Base-by-base conservation (phyloP, 2,329 filamentous ascomycete genomes). In the Neonectria punicea region DNA sequence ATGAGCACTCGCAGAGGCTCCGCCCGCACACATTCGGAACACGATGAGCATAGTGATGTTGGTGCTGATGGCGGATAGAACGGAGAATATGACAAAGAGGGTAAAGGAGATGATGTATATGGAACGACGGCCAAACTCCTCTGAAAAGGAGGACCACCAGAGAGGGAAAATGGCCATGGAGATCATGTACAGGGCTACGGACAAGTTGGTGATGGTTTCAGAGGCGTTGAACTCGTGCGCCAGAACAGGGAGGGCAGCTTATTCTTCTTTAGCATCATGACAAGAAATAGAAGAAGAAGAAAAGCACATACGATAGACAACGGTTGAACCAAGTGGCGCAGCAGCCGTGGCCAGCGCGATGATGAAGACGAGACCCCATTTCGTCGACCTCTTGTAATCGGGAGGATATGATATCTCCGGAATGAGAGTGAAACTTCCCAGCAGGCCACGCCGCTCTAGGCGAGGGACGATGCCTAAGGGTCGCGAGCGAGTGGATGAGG, bases 71-170 rank as follows among this genome's bases (percentile, higher is more conserved):
- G 92, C 93, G 56, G 87, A 89, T 44, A 93, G 81, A 16, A 92
- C 80, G 56, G 89, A 90, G 80, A 92, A 95, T 43, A 94, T 67
- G 58, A 90, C 81, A 74, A 93, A 94, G 14, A 95, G 81, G 22
- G 84, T 76, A 76, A 96, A 96, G 0, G 92, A 94, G 36, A 87
- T 80, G 34, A 97, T 79, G 76, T 95, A 96, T 70, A 97, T 91
- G n/a, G 89, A 90, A 22, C 93, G 87, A 44, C 93, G 87, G 13
- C 93, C 93, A 1, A 88, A 79, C 1, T 83, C 83, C 72, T 96
- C 93, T 9, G 91, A 93, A 74, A 96, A 94, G 1, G 90, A 90
- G 1, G 91, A 93, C 92, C 92, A 96, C 93, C 93, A 96, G 1
- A 97, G 83, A 0, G 93, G 93, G 70, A 94, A 95, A 49, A 96